Evolutionary conservation across 2,329 filamentous ascomycete species (phyloP).

Genomic region (Didymella exigua): DNA sequence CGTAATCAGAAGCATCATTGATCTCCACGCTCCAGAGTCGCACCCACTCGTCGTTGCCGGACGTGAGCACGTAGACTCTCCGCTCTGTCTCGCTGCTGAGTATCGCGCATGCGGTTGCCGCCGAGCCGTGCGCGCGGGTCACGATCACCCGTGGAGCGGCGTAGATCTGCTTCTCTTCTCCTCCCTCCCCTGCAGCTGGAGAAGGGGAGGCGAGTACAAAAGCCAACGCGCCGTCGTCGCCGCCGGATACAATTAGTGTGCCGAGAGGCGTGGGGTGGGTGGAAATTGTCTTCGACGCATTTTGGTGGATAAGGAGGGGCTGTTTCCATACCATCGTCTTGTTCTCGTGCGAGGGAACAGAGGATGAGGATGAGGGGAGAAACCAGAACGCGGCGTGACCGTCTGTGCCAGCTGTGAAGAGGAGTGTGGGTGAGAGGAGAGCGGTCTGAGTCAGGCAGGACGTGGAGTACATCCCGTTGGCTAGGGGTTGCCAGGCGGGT

Average conservation of each 20-base stretch:
- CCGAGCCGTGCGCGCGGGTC: constrained; percentile 70
- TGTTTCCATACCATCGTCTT: constrained; percentile 36
- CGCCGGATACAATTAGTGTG: constrained; percentile 72
- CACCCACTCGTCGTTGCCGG: constrained; percentile 56
- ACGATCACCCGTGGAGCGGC: constrained; percentile 49
- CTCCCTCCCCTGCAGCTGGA: not conserved
- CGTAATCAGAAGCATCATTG: not conserved
- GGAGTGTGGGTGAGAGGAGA: constrained; percentile 45
- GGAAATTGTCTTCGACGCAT: constrained; percentile 69
- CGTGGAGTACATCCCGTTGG: constrained; percentile 53
- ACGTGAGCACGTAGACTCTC: constrained; percentile 39
- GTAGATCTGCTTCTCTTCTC: not conserved
- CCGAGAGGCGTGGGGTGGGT: constrained; percentile 37
- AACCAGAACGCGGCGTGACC: constrained; percentile 72
- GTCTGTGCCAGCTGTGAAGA: constrained; percentile 80
- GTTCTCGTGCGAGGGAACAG: not conserved
- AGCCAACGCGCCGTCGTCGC: constrained; percentile 84
- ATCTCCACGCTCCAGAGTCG: constrained; percentile 53
- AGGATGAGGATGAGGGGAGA: not conserved
- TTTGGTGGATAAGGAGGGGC: constrained; percentile 69
- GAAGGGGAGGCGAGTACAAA: constrained; percentile 37
- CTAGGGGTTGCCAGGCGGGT: constrained; percentile 46
- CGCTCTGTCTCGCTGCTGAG: constrained; percentile 21
- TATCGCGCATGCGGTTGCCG: constrained; percentile 64
- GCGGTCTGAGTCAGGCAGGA: constrained; percentile 72